Base-by-base conservation (phyloP, 345 rosid species). In the Carallia pectinifolia region DNA sequence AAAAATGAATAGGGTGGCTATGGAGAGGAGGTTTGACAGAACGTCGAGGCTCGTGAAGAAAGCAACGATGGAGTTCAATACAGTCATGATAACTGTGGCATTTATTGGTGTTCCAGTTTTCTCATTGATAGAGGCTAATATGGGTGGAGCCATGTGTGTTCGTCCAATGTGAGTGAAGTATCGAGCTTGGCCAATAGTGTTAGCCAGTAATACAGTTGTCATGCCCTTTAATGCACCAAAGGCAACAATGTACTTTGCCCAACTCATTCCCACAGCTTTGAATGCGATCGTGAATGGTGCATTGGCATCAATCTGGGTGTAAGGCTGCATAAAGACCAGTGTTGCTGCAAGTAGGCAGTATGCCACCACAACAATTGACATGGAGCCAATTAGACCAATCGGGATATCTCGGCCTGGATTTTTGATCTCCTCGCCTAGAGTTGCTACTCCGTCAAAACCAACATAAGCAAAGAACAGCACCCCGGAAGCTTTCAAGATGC, bases 211-310 rank as follows among this genome's bases (percentile, higher is more conserved):
- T 40, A 68, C 78, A 4, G 78, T 68, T 39, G 78, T 68, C 78
- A 74, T 68, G 27, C 69, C 72, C 13, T 74, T 62, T 15, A 74
- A 33, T 27, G 78, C 73, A 53, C 78, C 78, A 9, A 69, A 31
- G 36, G 69, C 72, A 13, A 68, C 78, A 27, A 74, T 74, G 23
- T 68, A 68, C n/a, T 74, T 74, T 10, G 78, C 78, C 78, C 78
- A 74, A 2, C 37, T 56, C 73, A 62, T 62, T 16, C 73, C 73
- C 4, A 33, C 65, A 48, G 69, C 53, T 34, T 68, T 18, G 62
- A 74, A 74, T 58, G 78, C 78, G 12, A 74, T 3, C 0, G 78
- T 62, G 69, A 74, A 74, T 15, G 78, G 73, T 10, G 78, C 78
- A 36, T 74, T 55, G 2, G 50, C 48, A 37, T 74, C 73, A 15